phyloP scores from a whole-genome alignment of 2,329 filamentous ascomycete genomes.

The Cadophora luteo-olivacea region DNA sequence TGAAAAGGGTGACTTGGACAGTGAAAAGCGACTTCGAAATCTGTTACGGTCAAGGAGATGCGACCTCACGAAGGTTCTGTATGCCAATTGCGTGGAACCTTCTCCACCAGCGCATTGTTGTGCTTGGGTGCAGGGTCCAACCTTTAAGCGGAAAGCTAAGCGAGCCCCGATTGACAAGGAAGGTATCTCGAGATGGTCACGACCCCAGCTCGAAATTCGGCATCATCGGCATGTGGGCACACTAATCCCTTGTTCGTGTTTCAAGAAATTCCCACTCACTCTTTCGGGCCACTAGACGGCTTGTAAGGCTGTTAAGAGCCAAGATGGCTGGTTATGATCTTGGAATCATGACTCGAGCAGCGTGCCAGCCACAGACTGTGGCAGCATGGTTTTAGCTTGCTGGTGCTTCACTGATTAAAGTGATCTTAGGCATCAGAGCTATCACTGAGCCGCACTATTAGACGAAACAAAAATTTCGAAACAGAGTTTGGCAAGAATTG shows the following conservation, averaged over 20 bases:
- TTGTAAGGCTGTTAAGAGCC: background rate
- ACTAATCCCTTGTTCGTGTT: background rate
- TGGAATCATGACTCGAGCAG: background rate
- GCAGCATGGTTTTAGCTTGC: background rate
- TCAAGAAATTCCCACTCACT: background rate
- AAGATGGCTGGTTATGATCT: background rate
- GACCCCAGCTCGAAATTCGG: conserved; percentile 8
- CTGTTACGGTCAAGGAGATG: background rate
- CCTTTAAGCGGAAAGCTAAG: background rate
- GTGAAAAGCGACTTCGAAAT: background rate
- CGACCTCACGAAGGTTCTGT: background rate
- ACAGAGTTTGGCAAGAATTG: background rate
- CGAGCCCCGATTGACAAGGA: conserved; percentile 4
- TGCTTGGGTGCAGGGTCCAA: conserved; percentile 3
- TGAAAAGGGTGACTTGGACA: background rate
- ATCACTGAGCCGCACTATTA: background rate
- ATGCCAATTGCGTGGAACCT: background rate
- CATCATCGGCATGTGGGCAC: background rate
- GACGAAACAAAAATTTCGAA: background rate
- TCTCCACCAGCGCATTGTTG: conserved; percentile 2
- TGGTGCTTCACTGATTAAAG: background rate
- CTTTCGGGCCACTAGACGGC: background rate
- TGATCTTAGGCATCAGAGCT: background rate
- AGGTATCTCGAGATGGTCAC: background rate
- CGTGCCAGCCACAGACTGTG: background rate